Evolutionary conservation across 805 yeast species (phyloP).

Genomic region (Helenozyma baotianmanensis): DNA sequence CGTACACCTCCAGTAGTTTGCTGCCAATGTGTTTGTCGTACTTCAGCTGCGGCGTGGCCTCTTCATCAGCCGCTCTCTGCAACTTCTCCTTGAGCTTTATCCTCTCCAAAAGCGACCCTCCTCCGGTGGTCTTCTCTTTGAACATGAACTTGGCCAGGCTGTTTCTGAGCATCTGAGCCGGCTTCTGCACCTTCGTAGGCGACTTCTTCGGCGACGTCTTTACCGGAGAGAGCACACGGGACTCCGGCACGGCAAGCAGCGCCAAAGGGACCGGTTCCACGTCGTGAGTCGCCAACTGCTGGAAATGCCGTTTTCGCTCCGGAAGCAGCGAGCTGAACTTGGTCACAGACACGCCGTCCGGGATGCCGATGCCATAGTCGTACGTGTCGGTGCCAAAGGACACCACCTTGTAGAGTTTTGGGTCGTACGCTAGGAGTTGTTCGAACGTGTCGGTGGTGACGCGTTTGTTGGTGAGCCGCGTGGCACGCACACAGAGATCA

Average conservation of each 20-base stretch:
- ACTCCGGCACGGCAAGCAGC: conserved; percentile 4
- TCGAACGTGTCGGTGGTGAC: conserved; percentile 9
- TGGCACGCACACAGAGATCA: conserved; percentile 11
- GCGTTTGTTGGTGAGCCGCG: conserved; percentile 9
- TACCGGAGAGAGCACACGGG: background rate
- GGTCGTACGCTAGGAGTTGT: conserved; percentile 6
- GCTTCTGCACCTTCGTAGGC: conserved; percentile 2
- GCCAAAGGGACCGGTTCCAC: background rate
- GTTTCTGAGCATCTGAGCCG: conserved; percentile 24
- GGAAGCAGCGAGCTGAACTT: conserved; percentile 11
- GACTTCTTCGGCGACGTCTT: conserved; percentile 1
- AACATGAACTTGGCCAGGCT: conserved; percentile 33
- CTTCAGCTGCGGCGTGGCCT: conserved; percentile 18
- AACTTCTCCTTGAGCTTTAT: conserved; percentile 33
- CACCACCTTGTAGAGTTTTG: conserved; percentile 7
- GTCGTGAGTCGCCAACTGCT: background rate
- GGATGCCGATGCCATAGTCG: conserved; percentile 13
- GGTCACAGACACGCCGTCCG: conserved; percentile 8
- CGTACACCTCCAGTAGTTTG: conserved; percentile 29
- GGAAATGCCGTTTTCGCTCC: conserved; percentile 19
- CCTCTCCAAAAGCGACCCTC: conserved; percentile 35
- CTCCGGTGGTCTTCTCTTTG: conserved; percentile 21
- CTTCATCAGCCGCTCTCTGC: conserved; percentile 3
- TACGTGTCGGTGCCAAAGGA: conserved; percentile 6
- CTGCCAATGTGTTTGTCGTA: conserved; percentile 21